phyloP scores from a whole-genome alignment of 345 rosid species.

The Eutrema yunnanense region DNA sequence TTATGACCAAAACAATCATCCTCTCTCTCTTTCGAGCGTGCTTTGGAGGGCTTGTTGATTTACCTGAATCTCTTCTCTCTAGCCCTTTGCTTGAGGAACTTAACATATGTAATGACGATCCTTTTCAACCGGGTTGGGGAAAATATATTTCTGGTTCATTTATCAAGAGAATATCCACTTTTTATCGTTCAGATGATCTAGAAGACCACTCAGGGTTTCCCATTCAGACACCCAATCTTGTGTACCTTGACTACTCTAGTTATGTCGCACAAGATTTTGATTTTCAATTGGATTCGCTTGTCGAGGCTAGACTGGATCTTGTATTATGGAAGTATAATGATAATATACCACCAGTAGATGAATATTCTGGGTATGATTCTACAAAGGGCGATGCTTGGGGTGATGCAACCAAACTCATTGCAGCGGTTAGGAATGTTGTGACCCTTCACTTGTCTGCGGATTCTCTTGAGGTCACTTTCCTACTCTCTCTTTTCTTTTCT shows the following conservation, averaged over 20 bases:
- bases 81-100: not conserved
- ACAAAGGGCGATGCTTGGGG: not conserved
- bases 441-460: not conserved
- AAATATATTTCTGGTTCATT: not conserved
- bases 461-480: not conserved
- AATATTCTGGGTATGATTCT: not conserved
- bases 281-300: not conserved
- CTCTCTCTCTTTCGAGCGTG: not conserved
- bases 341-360: not conserved
- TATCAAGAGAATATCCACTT: not conserved
- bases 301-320: not conserved
- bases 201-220: not conserved
- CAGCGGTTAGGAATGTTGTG: not conserved
- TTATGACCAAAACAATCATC: too few species aligned
- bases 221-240: not conserved
- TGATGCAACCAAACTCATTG: not conserved
- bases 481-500: too few species aligned
- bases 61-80: not conserved
- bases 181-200: not conserved
- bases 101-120: not conserved
- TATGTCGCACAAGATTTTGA: not conserved
- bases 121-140: not conserved
- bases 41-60: not conserved
- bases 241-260: not conserved
- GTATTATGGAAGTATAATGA: not conserved